Percentiles rank a stretch among this genome's conserved stretches.
phyloP scores from a whole-genome alignment of 495 filamentous ascomycete genomes.

The Aspergillus olivimuriae region DNA sequence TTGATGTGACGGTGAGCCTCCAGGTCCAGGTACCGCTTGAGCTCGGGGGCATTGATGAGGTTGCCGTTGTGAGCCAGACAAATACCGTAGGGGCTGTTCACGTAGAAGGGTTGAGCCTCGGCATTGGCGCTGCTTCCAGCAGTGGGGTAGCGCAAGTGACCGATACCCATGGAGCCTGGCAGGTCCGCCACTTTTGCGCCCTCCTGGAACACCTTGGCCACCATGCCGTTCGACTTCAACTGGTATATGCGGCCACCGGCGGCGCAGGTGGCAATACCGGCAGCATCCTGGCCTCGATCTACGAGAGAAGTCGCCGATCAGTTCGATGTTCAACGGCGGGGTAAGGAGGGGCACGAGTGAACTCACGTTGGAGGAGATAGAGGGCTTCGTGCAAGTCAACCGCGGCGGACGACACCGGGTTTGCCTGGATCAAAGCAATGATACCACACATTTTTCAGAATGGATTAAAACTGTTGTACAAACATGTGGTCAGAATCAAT shows the following conservation, averaged over 20 bases:
- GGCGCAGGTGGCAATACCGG: constrained; percentile 74
- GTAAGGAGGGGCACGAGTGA: background rate
- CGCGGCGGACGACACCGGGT: constrained; percentile 57
- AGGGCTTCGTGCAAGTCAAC: constrained; percentile 84
- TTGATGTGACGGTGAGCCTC: constrained; percentile 95
- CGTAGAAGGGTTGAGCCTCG: constrained; percentile 72
- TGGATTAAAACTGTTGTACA: constrained; percentile 12
- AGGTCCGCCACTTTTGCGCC: constrained; percentile 70
- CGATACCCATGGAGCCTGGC: constrained; percentile 85
- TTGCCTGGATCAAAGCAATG: constrained; percentile 71
- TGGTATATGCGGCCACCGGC: constrained; percentile 78
- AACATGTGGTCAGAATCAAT: constrained; percentile 12
- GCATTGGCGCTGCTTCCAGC: constrained; percentile 71
- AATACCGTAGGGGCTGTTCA: constrained; percentile 83
- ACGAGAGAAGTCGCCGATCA: constrained; percentile 1
- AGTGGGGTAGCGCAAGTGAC: constrained; percentile 85
- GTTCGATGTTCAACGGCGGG: background rate
- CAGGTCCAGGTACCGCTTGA: constrained; percentile 73
- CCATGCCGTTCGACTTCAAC: constrained; percentile 90
- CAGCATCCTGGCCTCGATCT: constrained; percentile 83
- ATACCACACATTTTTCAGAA: constrained; percentile 73
- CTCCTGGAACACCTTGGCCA: constrained; percentile 77
- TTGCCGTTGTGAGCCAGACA: constrained; percentile 78
- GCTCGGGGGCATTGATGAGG: constrained; percentile 81
- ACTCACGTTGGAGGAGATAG: constrained; percentile 72